Evolutionary conservation across 2,329 filamentous ascomycete species (phyloP).

Genomic region (Talaromyces sp.): DNA sequence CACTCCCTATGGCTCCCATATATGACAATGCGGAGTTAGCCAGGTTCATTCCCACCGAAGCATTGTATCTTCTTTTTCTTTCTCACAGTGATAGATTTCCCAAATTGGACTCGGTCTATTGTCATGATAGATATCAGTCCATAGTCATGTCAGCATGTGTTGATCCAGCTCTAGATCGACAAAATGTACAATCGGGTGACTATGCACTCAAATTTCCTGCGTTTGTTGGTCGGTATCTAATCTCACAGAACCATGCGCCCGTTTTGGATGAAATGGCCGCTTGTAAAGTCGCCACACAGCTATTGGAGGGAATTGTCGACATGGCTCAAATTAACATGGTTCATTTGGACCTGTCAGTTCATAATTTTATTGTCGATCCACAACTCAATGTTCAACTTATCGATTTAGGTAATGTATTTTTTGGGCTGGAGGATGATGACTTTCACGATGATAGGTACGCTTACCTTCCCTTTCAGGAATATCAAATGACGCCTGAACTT

Average conservation of each 20-base stretch:
- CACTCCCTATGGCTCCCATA: constrained; percentile 10
- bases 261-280: constrained; percentile 28
- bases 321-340: constrained; percentile 32
- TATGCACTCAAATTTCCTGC: constrained; percentile 6
- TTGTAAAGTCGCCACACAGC: constrained; percentile 33
- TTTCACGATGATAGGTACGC: constrained; percentile 1
- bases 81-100: constrained; percentile 31
- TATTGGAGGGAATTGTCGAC: constrained; percentile 32
- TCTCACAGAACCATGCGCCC: constrained; percentile 16
- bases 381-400: constrained; percentile 31
- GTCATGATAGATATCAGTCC: constrained; percentile 23
- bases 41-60: constrained; percentile 31
- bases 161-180: constrained; percentile 15
- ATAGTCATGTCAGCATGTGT: constrained; percentile 35
- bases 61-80: constrained; percentile 28
- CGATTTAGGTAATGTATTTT: constrained; percentile 28
- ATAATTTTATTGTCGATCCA: constrained; percentile 34
- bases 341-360: constrained; percentile 33
- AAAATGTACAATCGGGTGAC: neutral
- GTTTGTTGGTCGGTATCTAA: constrained; percentile 18
- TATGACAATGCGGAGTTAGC: neutral
- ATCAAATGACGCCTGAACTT: constrained; percentile 31
- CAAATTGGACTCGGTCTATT: constrained; percentile 32
- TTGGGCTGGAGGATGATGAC: constrained; percentile 17
- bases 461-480: constrained; percentile 29